Evolutionary conservation across 1,139 yeast species (phyloP).

Genomic region (Martiniozyma asiatica): DNA sequence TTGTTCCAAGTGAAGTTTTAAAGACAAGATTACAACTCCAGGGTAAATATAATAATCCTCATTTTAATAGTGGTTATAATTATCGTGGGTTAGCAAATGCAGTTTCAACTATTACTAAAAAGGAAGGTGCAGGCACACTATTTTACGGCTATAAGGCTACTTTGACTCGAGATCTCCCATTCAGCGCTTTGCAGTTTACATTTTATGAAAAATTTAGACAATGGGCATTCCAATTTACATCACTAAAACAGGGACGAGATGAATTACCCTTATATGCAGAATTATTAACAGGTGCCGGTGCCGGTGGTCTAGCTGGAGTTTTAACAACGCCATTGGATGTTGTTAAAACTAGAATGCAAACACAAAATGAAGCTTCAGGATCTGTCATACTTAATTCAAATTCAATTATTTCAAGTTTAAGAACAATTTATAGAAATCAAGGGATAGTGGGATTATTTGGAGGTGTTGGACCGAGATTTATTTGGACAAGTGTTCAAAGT

Average conservation of each 20-base stretch:
- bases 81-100: constrained; percentile 67
- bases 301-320: constrained; percentile 92
- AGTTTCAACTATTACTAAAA: constrained; percentile 41
- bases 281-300: constrained; percentile 81
- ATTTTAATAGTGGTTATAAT: constrained; percentile 76
- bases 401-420: constrained; percentile 53
- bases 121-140: constrained; percentile 67
- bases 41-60: constrained; percentile 73
- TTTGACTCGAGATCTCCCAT: constrained; percentile 80
- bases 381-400: constrained; percentile 27
- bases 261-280: constrained; percentile 53
- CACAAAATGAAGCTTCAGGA: constrained; percentile 32
- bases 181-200: constrained; percentile 91
- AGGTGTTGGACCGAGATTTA: constrained; percentile 92
- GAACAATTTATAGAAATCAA: constrained; percentile 57
- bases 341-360: constrained; percentile 85
- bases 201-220: constrained; percentile 80
- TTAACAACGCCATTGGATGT: constrained; percentile 59
- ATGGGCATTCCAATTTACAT: constrained; percentile 35
- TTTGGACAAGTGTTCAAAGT: constrained; percentile 95
- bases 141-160: constrained; percentile 93
- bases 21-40: constrained; percentile 89
- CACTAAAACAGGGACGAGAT: constrained; percentile 6
- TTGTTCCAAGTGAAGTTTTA: constrained; percentile 95
- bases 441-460: constrained; percentile 75